Evolutionary conservation across 768 basidiomycete species (phyloP).

Genomic region (Leccinum obscurum): DNA sequence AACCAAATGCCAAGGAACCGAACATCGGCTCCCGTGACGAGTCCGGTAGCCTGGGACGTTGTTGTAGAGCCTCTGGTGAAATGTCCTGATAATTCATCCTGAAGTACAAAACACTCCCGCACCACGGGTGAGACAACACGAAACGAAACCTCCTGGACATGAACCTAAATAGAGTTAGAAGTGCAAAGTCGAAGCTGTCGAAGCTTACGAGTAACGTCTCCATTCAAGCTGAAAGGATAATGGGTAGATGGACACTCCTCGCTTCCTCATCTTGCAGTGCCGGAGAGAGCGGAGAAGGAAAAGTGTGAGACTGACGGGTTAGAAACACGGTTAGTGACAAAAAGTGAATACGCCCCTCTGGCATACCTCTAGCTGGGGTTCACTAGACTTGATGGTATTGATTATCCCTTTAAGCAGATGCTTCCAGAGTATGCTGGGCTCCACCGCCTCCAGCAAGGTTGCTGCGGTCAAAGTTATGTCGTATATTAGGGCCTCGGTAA

Average conservation of each 20-base stretch:
- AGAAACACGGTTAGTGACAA: constrained; percentile 9
- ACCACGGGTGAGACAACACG: constrained; percentile 38
- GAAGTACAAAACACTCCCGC: constrained; percentile 46
- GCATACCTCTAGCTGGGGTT: constrained; percentile 48
- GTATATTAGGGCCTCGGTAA: constrained; percentile 78
- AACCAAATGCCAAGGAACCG: constrained; percentile 56
- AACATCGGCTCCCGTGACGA: constrained; percentile 35
- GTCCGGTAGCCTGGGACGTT: constrained; percentile 48
- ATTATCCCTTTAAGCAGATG: constrained; percentile 62
- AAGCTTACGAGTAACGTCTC: constrained; percentile 61
- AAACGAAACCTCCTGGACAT: constrained; percentile 37
- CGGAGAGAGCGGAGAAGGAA: constrained; percentile 74
- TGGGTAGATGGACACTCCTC: constrained; percentile 74
- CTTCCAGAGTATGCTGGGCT: constrained; percentile 87
- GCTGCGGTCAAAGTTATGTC: constrained; percentile 83
- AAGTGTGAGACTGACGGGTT: constrained; percentile 67
- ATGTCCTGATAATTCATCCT: constrained; percentile 55
- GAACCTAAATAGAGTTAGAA: constrained; percentile 30
- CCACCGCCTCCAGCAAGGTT: constrained; percentile 87
- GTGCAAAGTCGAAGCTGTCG: background rate
- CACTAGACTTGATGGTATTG: constrained; percentile 50
- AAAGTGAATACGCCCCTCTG: background rate
- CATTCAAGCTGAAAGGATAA: constrained; percentile 68
- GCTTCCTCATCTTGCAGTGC: constrained; percentile 82
- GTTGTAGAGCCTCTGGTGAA: constrained; percentile 48